Percentiles rank a stretch among this genome's conserved stretches.
These are phyloP conservation scores for Reutealis trisperma DNA, from an alignment of 345 rosid species.

Conservation along the genomic window DNA sequence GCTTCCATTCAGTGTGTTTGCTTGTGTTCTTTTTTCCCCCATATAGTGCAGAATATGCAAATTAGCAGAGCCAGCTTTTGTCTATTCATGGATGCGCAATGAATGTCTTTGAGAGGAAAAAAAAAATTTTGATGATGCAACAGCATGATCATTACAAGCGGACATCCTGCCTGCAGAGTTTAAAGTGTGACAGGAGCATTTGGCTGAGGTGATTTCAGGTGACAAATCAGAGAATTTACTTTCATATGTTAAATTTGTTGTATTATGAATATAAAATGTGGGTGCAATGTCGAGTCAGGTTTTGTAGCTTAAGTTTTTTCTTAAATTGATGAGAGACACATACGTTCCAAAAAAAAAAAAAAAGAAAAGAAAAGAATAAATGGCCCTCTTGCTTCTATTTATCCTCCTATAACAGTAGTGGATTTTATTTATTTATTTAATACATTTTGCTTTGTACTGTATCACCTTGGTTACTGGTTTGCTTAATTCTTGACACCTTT, in stretches of 20 bases:
- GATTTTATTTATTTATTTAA: not conserved
- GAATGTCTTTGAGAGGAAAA: slow-evolving; percentile 22
- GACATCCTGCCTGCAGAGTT: slow-evolving; percentile 20
- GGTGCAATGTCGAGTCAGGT: slow-evolving; percentile 30
- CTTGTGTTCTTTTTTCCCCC: slow-evolving; percentile 31
- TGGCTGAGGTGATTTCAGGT: slow-evolving; percentile 46
- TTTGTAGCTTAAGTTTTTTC: slow-evolving; percentile 37
- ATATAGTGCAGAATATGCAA: slow-evolving; percentile 37
- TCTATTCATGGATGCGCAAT: slow-evolving; percentile 25
- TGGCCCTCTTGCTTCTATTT: slow-evolving; percentile 21
- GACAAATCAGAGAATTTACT: slow-evolving; percentile 41
- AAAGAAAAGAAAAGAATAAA: slow-evolving; percentile 19
- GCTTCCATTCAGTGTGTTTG: slow-evolving; percentile 51
- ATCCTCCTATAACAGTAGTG: not conserved
- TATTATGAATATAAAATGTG: slow-evolving; percentile 30
- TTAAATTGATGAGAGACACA: slow-evolving; percentile 37
- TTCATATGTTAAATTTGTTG: slow-evolving; percentile 44
- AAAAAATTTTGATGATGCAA: slow-evolving; percentile 25
- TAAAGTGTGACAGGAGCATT: slow-evolving; percentile 34
- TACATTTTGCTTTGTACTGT: too few species aligned
- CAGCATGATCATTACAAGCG: slow-evolving; percentile 9
- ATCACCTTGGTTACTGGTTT: not conserved
- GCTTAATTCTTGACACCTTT: not conserved
- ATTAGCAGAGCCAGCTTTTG: slow-evolving; percentile 32
- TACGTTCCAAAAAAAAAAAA: slow-evolving; percentile 18